These are phyloP conservation scores for Besnoitia besnoiti DNA, from an alignment of 169 alveolate genomes.

Conservation along the genomic window DNA sequence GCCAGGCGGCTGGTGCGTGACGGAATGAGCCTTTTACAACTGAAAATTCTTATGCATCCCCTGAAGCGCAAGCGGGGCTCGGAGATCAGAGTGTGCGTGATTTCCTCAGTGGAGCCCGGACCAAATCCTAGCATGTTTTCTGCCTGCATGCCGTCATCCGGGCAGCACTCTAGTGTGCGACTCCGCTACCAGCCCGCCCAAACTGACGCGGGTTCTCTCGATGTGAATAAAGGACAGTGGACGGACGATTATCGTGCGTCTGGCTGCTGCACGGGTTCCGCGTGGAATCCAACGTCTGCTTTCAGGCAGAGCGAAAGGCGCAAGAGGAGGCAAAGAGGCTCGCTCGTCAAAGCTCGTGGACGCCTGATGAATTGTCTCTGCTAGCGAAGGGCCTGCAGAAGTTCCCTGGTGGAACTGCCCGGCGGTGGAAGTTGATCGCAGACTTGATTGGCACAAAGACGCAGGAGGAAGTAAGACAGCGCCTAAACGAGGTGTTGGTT, in stretches of 20 bases:
- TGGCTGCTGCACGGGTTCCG: not conserved
- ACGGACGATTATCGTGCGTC: not conserved
- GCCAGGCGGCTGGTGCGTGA: slow-evolving; percentile 26
- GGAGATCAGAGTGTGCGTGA: too few relatives aligned
- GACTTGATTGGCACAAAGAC: slow-evolving; percentile 80
- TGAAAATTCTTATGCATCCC: too few relatives aligned
- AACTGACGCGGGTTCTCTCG: not conserved
- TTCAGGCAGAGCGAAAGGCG: slow-evolving; percentile 55
- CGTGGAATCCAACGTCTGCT: not conserved
- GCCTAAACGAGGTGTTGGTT: too few relatives aligned
- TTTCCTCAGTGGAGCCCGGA: too few relatives aligned
- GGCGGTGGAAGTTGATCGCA: slow-evolving; percentile 88
- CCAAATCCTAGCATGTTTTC: too few relatives aligned
- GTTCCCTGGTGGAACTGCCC: slow-evolving; percentile 86
- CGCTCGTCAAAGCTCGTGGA: slow-evolving; percentile 77
- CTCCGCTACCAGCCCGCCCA: too few relatives aligned
- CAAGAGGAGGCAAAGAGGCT: slow-evolving; percentile 47
- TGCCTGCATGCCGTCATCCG: too few relatives aligned
- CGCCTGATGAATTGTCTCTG: slow-evolving; percentile 82
- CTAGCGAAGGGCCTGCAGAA: slow-evolving; percentile 86
- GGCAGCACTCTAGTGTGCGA: too few relatives aligned
- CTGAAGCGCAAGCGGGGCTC: too few relatives aligned
- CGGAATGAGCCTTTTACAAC: too few relatives aligned
- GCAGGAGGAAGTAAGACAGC: slow-evolving; percentile 74
- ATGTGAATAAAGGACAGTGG: not conserved